Conservation (phyloP, 1,284 basidiomycete species). For the Cutaneotrichosporon cavernicola region DNA sequence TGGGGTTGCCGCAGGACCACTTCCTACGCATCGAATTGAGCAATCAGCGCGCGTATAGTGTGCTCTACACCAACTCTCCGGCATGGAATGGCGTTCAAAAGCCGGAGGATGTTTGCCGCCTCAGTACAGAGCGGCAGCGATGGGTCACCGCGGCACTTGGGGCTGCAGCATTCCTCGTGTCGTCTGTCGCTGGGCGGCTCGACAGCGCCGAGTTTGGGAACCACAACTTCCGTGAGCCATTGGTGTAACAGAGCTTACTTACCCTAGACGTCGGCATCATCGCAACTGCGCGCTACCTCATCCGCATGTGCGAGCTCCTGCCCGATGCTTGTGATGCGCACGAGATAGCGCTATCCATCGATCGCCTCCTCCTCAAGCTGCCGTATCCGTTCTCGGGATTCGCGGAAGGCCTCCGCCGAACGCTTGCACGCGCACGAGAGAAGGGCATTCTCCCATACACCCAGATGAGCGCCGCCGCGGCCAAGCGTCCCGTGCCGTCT, state of each 20-base stretch:
- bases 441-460: slow-evolving; percentile 22
- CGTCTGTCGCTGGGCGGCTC: slow-evolving; percentile 9
- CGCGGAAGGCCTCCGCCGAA: slow-evolving; percentile 21
- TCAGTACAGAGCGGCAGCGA: slow-evolving; percentile 17
- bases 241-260: slow-evolving; percentile 8
- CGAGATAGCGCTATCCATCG: slow-evolving; percentile 26
- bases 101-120: slow-evolving; percentile 16
- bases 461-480: slow-evolving; percentile 13
- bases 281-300: slow-evolving; percentile 26
- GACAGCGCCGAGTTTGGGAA: slow-evolving; percentile 18
- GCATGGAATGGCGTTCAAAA: slow-evolving; percentile 24
- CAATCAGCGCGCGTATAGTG: slow-evolving; percentile 21
- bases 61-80: slow-evolving; percentile 22
- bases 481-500: slow-evolving; percentile 1
- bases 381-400: slow-evolving; percentile 19
- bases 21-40: slow-evolving; percentile 30
- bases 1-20: slow-evolving; percentile 21
- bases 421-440: slow-evolving; percentile 20
- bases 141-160: slow-evolving; percentile 21
- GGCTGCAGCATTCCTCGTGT: slow-evolving; percentile 19
- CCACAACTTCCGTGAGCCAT: slow-evolving; percentile 24
- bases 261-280: slow-evolving; percentile 25
- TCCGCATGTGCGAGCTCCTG: slow-evolving; percentile 27
- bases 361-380: slow-evolving; percentile 23
- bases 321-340: slow-evolving; percentile 20